Evolutionary conservation across 495 filamentous ascomycete species (phyloP), one percentile per base, ranked within the genome.

Genomic region (Penicillium psychrofluorescens): DNA sequence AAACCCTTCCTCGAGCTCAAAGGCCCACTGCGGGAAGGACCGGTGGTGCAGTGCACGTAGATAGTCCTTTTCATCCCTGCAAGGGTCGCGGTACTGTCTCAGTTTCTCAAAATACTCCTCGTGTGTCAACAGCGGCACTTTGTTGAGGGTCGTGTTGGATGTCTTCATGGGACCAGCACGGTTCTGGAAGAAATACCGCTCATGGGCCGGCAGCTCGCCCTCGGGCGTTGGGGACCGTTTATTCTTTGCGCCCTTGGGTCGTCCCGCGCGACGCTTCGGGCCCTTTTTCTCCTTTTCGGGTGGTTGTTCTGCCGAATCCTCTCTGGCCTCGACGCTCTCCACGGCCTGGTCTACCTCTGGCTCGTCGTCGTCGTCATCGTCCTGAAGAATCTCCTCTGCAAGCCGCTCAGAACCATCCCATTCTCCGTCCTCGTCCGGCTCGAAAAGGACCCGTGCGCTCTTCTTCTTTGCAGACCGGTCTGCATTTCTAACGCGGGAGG

Each of bases 171-270:
- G 75, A 13, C 86, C 88, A 11, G 87, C 80, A 30, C 86, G 81
- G 61, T 95, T 95, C 53, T 96, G 85, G 62, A 83, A 88, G 58
- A 98, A 97, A 59, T 95, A 98, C 40, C 81, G 83, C 58, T 98
- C 92, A 49, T 95, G 85, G 0, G 89, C 71, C 14, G 90, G 85
- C 5, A 97, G 72, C 46, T 90, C 78, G 27, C 76, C 74, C 31
- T 87, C 85, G 5, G 91, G 87, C 8, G 88, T 89, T 6, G 86
- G 85, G 9, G 86, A 85, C 35, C 78, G 81, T 57, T 85, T 85
- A 45, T 80, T 77, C 54, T 70, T 73, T 9, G 74, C 64, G 13
- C 75, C 74, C 46, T 80, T 84, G 11, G 71, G 79, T 59, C 74
- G 71, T 55, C 76, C 82, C 50, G 70, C 70, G 15, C 68, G 71